phyloP scores from a whole-genome alignment of 2,329 filamentous ascomycete species.

The Talaromyces marneffei region DNA sequence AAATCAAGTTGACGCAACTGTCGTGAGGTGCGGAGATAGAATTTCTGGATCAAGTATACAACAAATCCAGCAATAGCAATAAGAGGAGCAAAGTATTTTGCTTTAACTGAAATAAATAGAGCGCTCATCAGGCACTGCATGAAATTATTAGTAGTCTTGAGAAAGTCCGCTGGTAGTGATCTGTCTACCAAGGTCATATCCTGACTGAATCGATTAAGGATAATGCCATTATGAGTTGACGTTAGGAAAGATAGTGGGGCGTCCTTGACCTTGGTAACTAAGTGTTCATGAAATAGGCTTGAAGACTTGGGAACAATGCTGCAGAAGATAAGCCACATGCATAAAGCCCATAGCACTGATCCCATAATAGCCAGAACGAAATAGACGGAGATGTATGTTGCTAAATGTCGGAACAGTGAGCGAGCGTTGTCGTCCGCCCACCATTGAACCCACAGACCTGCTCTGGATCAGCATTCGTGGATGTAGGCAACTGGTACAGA shows the following conservation, averaged over 20 bases:
- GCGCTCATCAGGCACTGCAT: neutral
- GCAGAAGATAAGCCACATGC: constrained; percentile 11
- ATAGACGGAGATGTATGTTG: constrained; percentile 5
- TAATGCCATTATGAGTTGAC: constrained; percentile 33
- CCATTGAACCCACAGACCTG: constrained; percentile 12
- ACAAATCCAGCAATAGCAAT: constrained; percentile 46
- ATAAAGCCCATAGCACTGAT: constrained; percentile 8
- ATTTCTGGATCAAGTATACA: constrained; percentile 49
- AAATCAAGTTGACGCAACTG: constrained; percentile 57
- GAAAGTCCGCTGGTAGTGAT: constrained; percentile 23
- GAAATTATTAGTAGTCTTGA: neutral
- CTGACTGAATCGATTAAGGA: constrained; percentile 40
- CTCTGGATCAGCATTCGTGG: neutral
- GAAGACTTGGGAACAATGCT: constrained; percentile 8
- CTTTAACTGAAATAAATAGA: neutral
- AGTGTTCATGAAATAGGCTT: constrained; percentile 26
- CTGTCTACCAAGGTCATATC: constrained; percentile 41
- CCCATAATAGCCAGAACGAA: neutral
- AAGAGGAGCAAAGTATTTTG: constrained; percentile 43
- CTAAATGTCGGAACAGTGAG: neutral
- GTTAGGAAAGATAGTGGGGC: constrained; percentile 41
- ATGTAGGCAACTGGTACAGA: neutral
- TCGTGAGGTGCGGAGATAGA: constrained; percentile 56
- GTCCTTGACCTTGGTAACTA: constrained; percentile 48
- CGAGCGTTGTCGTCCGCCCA: constrained; percentile 8